phyloP scores from a whole-genome alignment of 345 rosid genomes.

The Eucalyptus shirleyi region DNA sequence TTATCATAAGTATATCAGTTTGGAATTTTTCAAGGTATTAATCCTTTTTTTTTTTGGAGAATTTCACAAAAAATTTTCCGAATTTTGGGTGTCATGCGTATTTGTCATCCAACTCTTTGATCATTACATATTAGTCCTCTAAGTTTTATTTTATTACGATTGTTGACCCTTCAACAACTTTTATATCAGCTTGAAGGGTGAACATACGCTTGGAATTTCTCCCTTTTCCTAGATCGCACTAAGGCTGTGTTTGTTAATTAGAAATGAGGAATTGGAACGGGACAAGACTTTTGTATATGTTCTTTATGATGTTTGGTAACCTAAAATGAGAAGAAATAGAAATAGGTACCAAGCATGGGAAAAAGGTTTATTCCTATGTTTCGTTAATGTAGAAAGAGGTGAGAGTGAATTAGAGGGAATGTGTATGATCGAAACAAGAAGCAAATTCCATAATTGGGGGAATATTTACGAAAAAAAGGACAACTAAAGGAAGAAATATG shows the following conservation, averaged over 20 bases:
- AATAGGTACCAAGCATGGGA: not conserved
- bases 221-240: not conserved
- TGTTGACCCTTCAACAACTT: not conserved
- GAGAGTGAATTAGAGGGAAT: not conserved
- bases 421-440: not conserved
- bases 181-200: not conserved
- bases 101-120: not conserved
- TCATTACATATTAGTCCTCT: not conserved
- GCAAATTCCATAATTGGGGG: not conserved
- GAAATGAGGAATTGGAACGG: not conserved
- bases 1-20: fast-evolving
- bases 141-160: not conserved
- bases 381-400: no score
- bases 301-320: not conserved
- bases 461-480: no score
- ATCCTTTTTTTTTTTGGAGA: not conserved
- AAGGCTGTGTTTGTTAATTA: not conserved
- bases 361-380: not conserved
- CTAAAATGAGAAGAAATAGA: not conserved
- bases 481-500: not conserved
- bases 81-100: not conserved
- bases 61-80: not conserved
- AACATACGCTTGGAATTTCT: not conserved
- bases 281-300: not conserved
- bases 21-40: fast-evolving